phyloP scores from a whole-genome alignment of 306 rosid species.

The Cicer bijugum region DNA sequence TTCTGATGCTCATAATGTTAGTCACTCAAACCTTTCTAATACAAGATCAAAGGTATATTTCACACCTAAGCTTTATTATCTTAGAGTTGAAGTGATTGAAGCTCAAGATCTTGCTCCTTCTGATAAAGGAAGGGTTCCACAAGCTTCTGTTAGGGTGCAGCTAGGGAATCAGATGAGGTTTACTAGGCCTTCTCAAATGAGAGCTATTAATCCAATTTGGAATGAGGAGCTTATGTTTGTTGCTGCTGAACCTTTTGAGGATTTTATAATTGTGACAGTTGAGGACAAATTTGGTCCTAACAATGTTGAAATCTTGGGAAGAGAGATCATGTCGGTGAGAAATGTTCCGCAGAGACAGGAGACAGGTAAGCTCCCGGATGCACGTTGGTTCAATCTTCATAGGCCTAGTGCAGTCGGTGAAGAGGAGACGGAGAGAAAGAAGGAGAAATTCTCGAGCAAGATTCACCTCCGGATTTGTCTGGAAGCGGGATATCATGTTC shows the following conservation, averaged over 20 bases:
- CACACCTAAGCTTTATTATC: slow-evolving; percentile 85
- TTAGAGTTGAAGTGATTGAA: slow-evolving; percentile 75
- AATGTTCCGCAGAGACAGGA: slow-evolving; percentile 58
- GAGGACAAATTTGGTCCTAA: slow-evolving; percentile 67
- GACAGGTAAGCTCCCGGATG: slow-evolving; percentile 63
- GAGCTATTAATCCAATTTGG: slow-evolving; percentile 66
- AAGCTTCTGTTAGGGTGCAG: slow-evolving; percentile 59
- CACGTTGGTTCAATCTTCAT: slow-evolving; percentile 78
- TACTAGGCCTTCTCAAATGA: slow-evolving; percentile 54
- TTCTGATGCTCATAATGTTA: slow-evolving; percentile 81
- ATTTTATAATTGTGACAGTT: slow-evolving; percentile 60
- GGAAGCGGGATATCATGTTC: slow-evolving; percentile 88
- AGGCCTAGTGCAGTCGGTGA: slow-evolving; percentile 51
- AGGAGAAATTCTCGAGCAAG: slow-evolving; percentile 92
- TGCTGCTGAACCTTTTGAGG: slow-evolving; percentile 90
- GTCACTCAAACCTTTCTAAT: slow-evolving; percentile 69
- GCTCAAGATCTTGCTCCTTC: slow-evolving; percentile 84
- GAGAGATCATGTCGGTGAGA: slow-evolving; percentile 60
- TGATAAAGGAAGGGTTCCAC: slow-evolving; percentile 60
- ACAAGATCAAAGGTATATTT: slow-evolving; percentile 89
- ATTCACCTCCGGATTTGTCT: slow-evolving; percentile 72
- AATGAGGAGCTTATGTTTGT: slow-evolving; percentile 89
- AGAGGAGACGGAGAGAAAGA: slow-evolving; percentile 66
- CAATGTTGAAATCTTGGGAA: slow-evolving; percentile 69
- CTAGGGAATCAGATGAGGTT: slow-evolving; percentile 63